These are phyloP conservation scores for Aureobasidium sp. DNA, from an alignment of 2,329 filamentous ascomycete genomes.

Conservation along the genomic window DNA sequence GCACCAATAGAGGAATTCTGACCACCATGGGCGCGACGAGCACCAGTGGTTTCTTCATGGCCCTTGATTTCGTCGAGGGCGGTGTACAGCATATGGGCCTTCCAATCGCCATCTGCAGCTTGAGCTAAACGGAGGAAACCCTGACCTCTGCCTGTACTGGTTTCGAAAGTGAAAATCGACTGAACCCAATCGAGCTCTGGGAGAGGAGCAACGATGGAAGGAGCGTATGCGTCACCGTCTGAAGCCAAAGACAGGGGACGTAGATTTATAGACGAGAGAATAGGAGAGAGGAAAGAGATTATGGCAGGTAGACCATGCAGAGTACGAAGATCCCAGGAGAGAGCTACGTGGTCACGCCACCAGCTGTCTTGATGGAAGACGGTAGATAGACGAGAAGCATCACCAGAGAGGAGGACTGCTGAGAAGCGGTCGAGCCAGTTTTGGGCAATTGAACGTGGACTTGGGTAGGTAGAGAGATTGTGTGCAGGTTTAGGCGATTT, in stretches of 20 bases:
- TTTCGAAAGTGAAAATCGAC: constrained; percentile 49
- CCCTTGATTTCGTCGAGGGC: constrained; percentile 46
- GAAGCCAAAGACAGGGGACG: constrained; percentile 30
- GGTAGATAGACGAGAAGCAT: constrained; percentile 15
- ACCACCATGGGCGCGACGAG: constrained; percentile 46
- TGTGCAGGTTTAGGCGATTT: background rate
- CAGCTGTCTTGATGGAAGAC: constrained; percentile 41
- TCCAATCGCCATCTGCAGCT: constrained; percentile 40
- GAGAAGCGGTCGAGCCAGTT: constrained; percentile 24
- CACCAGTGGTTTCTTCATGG: constrained; percentile 41
- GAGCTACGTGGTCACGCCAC: constrained; percentile 51
- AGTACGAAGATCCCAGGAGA: constrained; percentile 50
- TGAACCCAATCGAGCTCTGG: constrained; percentile 49
- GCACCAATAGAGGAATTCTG: constrained; percentile 55
- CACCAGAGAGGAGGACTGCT: constrained; percentile 17
- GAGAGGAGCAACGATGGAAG: constrained; percentile 36
- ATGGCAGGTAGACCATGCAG: constrained; percentile 38
- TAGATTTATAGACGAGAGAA: constrained; percentile 32
- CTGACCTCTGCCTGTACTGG: constrained; percentile 44
- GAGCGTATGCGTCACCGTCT: constrained; percentile 36
- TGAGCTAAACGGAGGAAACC: constrained; percentile 45
- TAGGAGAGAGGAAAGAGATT: constrained; percentile 29
- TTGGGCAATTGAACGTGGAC: constrained; percentile 20
- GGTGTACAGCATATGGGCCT: constrained; percentile 57
- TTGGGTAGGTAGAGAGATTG: background rate